phyloP scores from a whole-genome alignment of 108 stramenopile genomes.

The Skeletonema marinoi region DNA sequence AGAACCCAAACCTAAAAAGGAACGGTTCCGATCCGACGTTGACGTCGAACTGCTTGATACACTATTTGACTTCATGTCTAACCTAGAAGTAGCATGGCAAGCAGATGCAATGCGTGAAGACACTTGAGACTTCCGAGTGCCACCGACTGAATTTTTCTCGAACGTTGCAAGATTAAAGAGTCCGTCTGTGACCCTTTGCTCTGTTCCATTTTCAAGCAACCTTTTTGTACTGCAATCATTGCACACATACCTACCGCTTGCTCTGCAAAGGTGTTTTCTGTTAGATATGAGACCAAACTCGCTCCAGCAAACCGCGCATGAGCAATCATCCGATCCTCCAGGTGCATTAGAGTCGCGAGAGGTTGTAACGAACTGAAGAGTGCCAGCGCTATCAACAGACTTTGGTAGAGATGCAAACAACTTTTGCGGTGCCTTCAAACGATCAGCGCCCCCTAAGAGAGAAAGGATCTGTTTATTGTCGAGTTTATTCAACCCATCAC shows the following conservation, averaged over 20 bases:
- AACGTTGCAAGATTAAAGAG: constrained; percentile 65
- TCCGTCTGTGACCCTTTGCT: constrained; percentile 77
- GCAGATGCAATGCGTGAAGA: background rate
- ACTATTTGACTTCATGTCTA: background rate
- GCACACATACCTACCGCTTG: constrained; percentile 70
- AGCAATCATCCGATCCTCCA: constrained; percentile 73
- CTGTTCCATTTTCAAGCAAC: constrained; percentile 51
- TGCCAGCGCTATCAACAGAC: constrained; percentile 3
- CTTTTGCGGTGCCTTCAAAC: constrained; percentile 32
- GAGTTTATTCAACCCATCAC: constrained; percentile 51
- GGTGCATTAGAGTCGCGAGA: constrained; percentile 57
- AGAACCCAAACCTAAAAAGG: constrained; percentile 25
- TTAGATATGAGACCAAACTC: constrained; percentile 75
- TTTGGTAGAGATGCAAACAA: constrained; percentile 35
- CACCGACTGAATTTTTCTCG: constrained; percentile 16
- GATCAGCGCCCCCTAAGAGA: constrained; percentile 59
- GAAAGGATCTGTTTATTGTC: constrained; percentile 46
- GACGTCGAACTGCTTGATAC: background rate
- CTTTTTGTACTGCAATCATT: constrained; percentile 85
- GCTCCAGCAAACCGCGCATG: constrained; percentile 87
- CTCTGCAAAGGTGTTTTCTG: constrained; percentile 75
- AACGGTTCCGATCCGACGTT: constrained; percentile 10
- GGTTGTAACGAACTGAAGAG: constrained; percentile 30
- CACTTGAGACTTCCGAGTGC: background rate
- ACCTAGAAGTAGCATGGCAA: background rate